These are phyloP conservation scores for Silene uniflora DNA, from an alignment of 148 eudicot species.

Conservation along the genomic window DNA sequence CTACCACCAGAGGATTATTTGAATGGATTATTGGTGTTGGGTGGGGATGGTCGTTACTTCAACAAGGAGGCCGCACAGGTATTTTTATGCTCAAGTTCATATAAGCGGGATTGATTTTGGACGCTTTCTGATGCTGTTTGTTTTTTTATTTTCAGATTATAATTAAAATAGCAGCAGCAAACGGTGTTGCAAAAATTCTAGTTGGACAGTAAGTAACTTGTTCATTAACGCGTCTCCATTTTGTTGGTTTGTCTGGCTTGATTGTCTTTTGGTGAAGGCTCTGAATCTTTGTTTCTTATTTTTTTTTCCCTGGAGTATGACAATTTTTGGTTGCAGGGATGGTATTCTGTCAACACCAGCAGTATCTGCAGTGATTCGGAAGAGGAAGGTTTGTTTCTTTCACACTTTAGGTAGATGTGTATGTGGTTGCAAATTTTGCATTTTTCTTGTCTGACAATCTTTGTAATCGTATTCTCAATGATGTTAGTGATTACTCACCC, in stretches of 20 bases:
- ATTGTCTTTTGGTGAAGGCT: not conserved
- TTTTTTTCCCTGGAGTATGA: not conserved
- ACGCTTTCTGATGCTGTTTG: conserved; percentile 1
- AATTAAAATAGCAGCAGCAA: conserved; percentile 92
- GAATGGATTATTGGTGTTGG: conserved; percentile 78
- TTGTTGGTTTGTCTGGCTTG: not conserved
- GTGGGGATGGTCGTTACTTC: conserved; percentile 98
- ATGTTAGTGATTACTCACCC: not conserved
- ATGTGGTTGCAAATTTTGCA: not conserved
- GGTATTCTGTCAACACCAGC: conserved; percentile 96
- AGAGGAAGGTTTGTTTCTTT: conserved; percentile 53
- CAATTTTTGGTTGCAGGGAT: conserved; percentile 53
- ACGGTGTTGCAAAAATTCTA: conserved; percentile 85
- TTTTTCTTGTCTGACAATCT: not conserved
- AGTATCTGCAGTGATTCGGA: conserved; percentile 95
- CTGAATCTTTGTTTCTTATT: not conserved
- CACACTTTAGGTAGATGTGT: conserved; percentile 5
- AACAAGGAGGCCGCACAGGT: conserved; percentile 98
- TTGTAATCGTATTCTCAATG: not conserved
- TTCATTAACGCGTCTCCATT: not conserved
- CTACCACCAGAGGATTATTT: conserved; percentile 75
- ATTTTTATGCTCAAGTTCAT: not conserved
- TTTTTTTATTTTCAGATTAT: conserved; percentile 57
- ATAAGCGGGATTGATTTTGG: conserved; percentile 1
- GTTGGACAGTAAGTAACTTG: conserved; percentile 78